These are phyloP conservation scores for Annulohypoxylon nitens DNA, from an alignment of 495 filamentous ascomycete species.

Conservation along the genomic window DNA sequence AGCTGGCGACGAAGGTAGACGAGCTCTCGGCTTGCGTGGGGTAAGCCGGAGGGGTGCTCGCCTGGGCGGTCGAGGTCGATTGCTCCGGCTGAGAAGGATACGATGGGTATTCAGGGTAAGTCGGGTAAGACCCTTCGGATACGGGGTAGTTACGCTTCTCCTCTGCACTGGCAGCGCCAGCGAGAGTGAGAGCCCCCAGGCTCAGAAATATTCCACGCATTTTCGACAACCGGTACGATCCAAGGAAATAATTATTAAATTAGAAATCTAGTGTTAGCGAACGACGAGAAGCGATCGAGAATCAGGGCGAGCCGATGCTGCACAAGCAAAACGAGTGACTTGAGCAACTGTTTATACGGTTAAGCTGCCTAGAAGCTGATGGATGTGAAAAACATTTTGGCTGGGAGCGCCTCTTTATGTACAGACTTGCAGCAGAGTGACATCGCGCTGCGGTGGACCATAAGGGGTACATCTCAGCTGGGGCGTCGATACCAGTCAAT, in stretches of 20 bases:
- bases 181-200: constrained; percentile 42
- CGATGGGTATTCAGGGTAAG: constrained; percentile 16
- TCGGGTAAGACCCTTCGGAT: constrained; percentile 9
- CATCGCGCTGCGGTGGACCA: constrained; percentile 36
- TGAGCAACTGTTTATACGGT: constrained; percentile 40
- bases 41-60: constrained; percentile 15
- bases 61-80: background rate
- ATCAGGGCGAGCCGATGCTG: constrained; percentile 23
- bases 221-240: constrained; percentile 10
- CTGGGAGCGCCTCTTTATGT: constrained; percentile 39
- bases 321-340: constrained; percentile 48
- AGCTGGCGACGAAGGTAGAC: background rate
- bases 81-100: constrained; percentile 20
- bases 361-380: constrained; percentile 21
- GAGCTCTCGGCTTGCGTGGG: constrained; percentile 22
- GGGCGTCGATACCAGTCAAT: constrained; percentile 42
- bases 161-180: constrained; percentile 32
- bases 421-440: constrained; percentile 26
- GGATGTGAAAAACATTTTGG: constrained; percentile 13
- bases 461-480: constrained; percentile 18
- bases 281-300: constrained; percentile 34
- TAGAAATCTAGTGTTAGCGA: constrained; percentile 33
- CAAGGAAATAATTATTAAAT: constrained; percentile 32
- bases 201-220: constrained; percentile 39
- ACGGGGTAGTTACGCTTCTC: constrained; percentile 27